Percentiles rank a stretch among this genome's conserved stretches.
Evolutionary conservation across 352 stramenopile species (phyloP).

Genomic region (Pythium scleroteichum): DNA sequence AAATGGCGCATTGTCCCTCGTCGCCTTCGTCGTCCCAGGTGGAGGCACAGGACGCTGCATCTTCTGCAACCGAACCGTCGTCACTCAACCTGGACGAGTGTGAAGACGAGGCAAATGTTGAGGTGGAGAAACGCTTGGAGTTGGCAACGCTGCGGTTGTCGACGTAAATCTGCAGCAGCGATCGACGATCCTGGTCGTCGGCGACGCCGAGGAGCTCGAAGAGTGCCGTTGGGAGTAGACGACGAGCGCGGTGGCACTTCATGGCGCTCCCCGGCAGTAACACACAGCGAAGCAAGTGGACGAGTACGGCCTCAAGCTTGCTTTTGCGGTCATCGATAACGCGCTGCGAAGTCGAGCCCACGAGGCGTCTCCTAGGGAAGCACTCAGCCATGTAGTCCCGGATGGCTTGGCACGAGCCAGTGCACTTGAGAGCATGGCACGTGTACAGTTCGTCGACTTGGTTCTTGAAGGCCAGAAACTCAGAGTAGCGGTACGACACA

Average conservation of each 20-base stretch:
- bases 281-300: constrained; percentile 66
- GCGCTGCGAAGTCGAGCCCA: constrained; percentile 37
- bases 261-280: constrained; percentile 66
- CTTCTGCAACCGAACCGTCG: neutral
- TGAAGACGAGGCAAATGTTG: constrained; percentile 27
- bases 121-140: constrained; percentile 33
- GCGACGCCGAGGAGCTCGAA: constrained; percentile 66
- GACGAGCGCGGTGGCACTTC: constrained; percentile 59
- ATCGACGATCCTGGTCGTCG: constrained; percentile 48
- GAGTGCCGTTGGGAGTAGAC: constrained; percentile 46
- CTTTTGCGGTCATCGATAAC: constrained; percentile 45
- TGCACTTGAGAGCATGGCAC: constrained; percentile 55
- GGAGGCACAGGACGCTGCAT: constrained; percentile 23
- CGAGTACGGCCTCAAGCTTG: constrained; percentile 65
- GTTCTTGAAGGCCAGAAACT: constrained; percentile 56
- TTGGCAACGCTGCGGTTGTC: constrained; percentile 46
- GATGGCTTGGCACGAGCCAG: constrained; percentile 66
- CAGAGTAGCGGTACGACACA: constrained; percentile 64
- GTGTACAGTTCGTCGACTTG: constrained; percentile 55
- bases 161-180: constrained; percentile 69
- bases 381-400: constrained; percentile 58
- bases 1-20: constrained; percentile 48
- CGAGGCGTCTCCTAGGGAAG: constrained; percentile 60
- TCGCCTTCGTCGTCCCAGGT: constrained; percentile 36
- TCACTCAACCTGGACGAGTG: constrained; percentile 11